Base-by-base conservation (phyloP, 1,284 basidiomycete species). In the Taiwanofungus camphoratus region DNA sequence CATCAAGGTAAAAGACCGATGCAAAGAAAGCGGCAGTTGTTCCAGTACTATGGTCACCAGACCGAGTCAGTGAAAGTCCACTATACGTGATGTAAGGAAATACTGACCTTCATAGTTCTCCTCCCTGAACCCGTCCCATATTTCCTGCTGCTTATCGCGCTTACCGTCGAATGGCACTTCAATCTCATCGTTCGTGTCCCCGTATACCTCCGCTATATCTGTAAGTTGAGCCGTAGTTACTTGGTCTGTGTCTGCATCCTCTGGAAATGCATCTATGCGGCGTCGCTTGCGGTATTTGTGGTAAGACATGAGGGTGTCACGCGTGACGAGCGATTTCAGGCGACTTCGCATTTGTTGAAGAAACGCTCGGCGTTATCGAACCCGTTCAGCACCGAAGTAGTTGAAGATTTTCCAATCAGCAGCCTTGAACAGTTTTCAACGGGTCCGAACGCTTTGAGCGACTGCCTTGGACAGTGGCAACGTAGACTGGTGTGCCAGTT, bases 21-120 rank as follows among this genome's bases (percentile, higher is more conserved):
- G 85, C 41, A 95, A 62, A 41, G 88, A 87, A 45, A 94, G 66
- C 2, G 92, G 92, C 4, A 95, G 65, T 61, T 93, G 90, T 55
- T 94, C 92, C 42, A 92, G 76, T 41, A 86, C 87, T 89, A 51
- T 2, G 23, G 45, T 20, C 12, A 20, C 29, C 22, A 5, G 27
- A 39, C 20, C 22, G 21, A 8, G 42, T 46, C 23, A 31, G 37
- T 27, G 16, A 19, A 42, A 29, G 40, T 22, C 13, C 38, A 19
- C 39, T 38, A 16, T n/a, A 15, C 22, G 15, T 18, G 18, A 36
- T 3, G 18, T 18, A 6, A 26, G 26, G 3, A 43, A 64, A 77
- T 7, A 43, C 54, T 36, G 39, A 61, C 85, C 77, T 76, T 90
- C 88, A 59, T 81, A 83, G 54, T 87, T 79, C 49, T 91, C 86